phyloP scores from a whole-genome alignment of 2,329 filamentous ascomycete genomes.

The Aotearoamyces nothofagi region DNA sequence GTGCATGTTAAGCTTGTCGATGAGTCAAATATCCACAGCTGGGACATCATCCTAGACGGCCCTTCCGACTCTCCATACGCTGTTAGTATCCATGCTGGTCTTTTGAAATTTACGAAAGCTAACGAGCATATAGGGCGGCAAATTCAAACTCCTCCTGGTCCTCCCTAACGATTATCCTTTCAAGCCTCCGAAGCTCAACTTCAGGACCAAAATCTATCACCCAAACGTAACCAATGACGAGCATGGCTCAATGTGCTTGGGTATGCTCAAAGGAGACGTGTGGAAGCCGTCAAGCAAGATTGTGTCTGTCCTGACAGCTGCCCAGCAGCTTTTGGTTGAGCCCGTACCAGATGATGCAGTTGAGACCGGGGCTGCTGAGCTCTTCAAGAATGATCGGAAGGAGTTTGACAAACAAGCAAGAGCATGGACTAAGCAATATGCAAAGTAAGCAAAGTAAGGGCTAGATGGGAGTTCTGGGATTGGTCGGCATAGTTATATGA shows the following conservation, averaged over 20 bases:
- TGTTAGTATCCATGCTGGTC: too few species aligned
- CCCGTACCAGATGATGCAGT: constrained; percentile 60
- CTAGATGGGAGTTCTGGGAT: neutral
- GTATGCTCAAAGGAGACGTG: constrained; percentile 52
- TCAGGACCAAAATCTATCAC: constrained; percentile 63
- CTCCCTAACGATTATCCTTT: constrained; percentile 62
- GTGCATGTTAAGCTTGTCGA: constrained; percentile 39
- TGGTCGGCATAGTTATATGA: neutral
- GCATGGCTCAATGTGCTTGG: constrained; percentile 60
- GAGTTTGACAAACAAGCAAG: constrained; percentile 50
- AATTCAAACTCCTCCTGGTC: constrained; percentile 48
- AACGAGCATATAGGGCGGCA: constrained; percentile 40
- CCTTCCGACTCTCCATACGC: constrained; percentile 49
- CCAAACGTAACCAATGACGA: constrained; percentile 63
- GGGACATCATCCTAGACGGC: constrained; percentile 52
- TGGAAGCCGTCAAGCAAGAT: constrained; percentile 65
- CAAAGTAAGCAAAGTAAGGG: constrained; percentile 24
- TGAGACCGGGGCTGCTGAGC: constrained; percentile 51
- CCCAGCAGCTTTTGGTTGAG: constrained; percentile 45
- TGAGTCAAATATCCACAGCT: constrained; percentile 51
- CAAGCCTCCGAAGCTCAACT: constrained; percentile 54
- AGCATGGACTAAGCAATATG: constrained; percentile 55
- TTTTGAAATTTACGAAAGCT: too few species aligned
- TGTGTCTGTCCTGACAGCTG: constrained; percentile 46
- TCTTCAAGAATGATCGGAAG: constrained; percentile 47